Evolutionary conservation across 2,329 filamentous ascomycete species (phyloP), one percentile per base, ranked within the genome.

Genomic region (Tetracladium maxilliforme): DNA sequence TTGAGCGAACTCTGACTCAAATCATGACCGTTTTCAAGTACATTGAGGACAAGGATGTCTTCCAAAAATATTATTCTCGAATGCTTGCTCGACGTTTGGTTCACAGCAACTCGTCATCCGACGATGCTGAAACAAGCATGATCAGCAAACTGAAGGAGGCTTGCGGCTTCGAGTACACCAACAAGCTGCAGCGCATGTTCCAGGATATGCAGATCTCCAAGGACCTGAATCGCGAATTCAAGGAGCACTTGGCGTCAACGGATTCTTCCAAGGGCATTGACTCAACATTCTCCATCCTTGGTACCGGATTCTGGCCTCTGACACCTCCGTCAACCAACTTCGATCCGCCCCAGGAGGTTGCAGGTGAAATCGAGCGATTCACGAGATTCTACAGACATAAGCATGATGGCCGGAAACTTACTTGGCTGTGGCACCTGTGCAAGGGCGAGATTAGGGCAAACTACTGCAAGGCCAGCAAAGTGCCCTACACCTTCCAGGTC

Each of bases 11-110:
- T 16, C 60, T 95, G 16, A 73, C 71, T 12, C 82, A 94, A 49
- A 90, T 98, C 42, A 98, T 98, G 90, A 94, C 87, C 2, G 83
- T 98, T 28, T 98, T 98, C 70, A 95, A 95, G 58, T 98, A 98
- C 53, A 95, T 98, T 35, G 90, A 98, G 48, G 92, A 98, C 55
- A 98, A 98, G 63, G 90, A 98, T 44, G 92, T 98, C 5, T 98
- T 98, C 66, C 90, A 95, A 52, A 98, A 95, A 52, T 98, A 94
- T 55, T 98, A 98, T 56, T 92, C 87, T 3, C 80, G 86, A 34
- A 93, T 93, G 76, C 60, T 98, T 40, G 90, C 90, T 24, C 83
- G 92, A 49, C 83, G 90, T 41, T 59, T 98, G 28, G 90, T 98
- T 11, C 83, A 94, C 50, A 84, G 80, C 48, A 94, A 79, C 47